phyloP scores from a whole-genome alignment of 768 basidiomycete species.

The Pleurotus tuoliensis region DNA sequence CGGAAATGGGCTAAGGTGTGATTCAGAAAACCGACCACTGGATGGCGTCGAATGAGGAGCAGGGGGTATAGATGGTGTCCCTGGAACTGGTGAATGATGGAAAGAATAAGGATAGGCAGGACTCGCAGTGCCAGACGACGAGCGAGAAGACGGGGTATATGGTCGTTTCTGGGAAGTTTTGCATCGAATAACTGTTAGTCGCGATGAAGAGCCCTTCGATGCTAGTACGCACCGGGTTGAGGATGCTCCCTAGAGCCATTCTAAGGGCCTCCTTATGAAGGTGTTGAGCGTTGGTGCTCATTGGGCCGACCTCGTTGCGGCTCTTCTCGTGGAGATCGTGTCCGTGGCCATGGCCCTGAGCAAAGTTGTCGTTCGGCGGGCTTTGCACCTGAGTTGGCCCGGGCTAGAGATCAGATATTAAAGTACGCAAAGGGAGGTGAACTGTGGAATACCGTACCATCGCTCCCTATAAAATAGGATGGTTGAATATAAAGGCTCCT shows the following conservation, averaged over 20 bases:
- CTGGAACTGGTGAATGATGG: constrained; percentile 17
- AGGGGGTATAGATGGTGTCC: constrained; percentile 16
- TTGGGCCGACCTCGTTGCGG: constrained; percentile 1
- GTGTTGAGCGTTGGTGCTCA: constrained; percentile 23
- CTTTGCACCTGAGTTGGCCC: constrained; percentile 32
- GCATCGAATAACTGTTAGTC: neutral
- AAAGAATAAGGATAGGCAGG: constrained; percentile 36
- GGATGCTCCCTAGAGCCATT: constrained; percentile 56
- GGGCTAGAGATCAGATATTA: neutral
- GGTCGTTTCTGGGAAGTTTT: constrained; percentile 44
- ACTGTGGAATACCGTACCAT: too few species aligned
- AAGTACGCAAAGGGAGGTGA: too few species aligned
- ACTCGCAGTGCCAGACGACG: constrained; percentile 49
- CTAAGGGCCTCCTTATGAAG: constrained; percentile 48
- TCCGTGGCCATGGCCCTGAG: constrained; percentile 15
- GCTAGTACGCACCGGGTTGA: constrained; percentile 46
- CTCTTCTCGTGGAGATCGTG: constrained; percentile 15
- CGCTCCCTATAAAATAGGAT: too few species aligned
- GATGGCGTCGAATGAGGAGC: constrained; percentile 19
- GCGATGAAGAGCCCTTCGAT: too few species aligned
- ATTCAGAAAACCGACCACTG: constrained; percentile 18
- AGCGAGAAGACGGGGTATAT: constrained; percentile 30
- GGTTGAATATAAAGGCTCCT: too few species aligned
- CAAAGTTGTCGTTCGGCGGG: constrained; percentile 24
- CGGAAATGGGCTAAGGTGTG: constrained; percentile 21